These are phyloP conservation scores for Mycena leptocephala DNA, from an alignment of 768 basidiomycete genomes.

Conservation along the genomic window DNA sequence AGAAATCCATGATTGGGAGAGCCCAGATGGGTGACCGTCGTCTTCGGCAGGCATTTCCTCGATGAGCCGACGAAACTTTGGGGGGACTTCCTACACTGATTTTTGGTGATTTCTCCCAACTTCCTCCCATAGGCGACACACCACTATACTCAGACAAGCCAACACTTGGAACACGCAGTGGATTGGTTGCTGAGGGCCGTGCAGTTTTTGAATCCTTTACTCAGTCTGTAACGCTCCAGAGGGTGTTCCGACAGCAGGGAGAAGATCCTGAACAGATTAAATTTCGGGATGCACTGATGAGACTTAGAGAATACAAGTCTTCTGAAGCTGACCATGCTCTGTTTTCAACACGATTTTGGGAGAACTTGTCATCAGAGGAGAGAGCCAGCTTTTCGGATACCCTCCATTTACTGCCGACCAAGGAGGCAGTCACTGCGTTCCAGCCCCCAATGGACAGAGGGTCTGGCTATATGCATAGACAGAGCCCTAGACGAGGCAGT, in stretches of 20 bases:
- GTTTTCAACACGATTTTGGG: slow-evolving; percentile 13
- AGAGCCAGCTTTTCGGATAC: neutral
- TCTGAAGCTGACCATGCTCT: neutral
- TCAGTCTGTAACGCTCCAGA: slow-evolving; percentile 2
- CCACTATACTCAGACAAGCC: no score
- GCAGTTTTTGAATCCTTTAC: slow-evolving; percentile 13
- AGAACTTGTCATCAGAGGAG: neutral
- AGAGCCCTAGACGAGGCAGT: no score
- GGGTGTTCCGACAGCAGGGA: slow-evolving; percentile 12
- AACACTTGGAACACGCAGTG: neutral
- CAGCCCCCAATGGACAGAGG: no score
- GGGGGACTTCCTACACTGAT: no score
- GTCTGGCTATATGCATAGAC: no score
- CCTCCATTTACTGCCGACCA: slow-evolving; percentile 20
- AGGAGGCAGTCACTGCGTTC: no score
- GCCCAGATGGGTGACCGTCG: no score
- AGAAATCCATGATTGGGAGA: no score
- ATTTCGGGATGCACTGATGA: no score
- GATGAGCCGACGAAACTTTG: no score
- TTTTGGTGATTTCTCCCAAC: neutral
- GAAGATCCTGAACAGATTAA: neutral
- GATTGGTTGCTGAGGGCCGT: neutral
- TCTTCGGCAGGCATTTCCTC: no score
- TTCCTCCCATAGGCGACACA: no score
- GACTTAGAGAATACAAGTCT: neutral